Percentiles rank a stretch among this genome's conserved stretches.
phyloP scores from a whole-genome alignment of 768 basidiomycete species.

The Hypholoma sublateritium region DNA sequence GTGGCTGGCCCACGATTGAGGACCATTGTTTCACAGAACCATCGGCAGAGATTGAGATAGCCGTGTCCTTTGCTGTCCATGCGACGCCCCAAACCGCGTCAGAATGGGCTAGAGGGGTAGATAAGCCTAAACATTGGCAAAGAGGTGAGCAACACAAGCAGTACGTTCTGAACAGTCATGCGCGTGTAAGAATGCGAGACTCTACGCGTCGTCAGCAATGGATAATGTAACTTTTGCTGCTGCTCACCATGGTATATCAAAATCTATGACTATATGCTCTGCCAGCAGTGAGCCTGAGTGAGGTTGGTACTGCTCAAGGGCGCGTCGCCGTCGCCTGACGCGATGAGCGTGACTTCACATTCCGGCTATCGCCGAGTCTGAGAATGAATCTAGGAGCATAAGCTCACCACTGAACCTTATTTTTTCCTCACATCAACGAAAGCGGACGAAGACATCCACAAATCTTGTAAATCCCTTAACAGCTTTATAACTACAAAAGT shows the following conservation, averaged over 20 bases:
- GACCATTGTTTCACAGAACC: slow-evolving; percentile 77
- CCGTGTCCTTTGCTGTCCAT: slow-evolving; percentile 67
- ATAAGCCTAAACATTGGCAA: slow-evolving; percentile 27
- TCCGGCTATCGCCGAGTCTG: slow-evolving; percentile 50
- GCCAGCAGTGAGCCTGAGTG: too few relatives aligned
- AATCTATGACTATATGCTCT: slow-evolving; percentile 6
- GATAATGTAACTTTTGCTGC: background rate
- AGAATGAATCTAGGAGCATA: slow-evolving; percentile 42
- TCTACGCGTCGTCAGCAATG: slow-evolving; percentile 37
- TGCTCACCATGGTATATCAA: slow-evolving; percentile 30
- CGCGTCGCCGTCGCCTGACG: slow-evolving; percentile 27
- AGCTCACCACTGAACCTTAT: slow-evolving; percentile 39
- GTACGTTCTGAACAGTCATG: slow-evolving; percentile 80
- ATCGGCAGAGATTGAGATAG: slow-evolving; percentile 75
- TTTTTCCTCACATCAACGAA: slow-evolving; percentile 84
- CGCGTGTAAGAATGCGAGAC: slow-evolving; percentile 71
- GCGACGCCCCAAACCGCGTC: slow-evolving; percentile 79
- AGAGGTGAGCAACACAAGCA: slow-evolving; percentile 28
- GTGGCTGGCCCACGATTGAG: slow-evolving; percentile 61
- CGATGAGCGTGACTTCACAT: slow-evolving; percentile 16
- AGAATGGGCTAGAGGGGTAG: slow-evolving; percentile 59
- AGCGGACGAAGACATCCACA: slow-evolving; percentile 89
- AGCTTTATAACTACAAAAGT: slow-evolving; percentile 40
- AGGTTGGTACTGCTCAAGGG: background rate
- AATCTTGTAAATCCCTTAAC: slow-evolving; percentile 27